Conservation (phyloP, 1,139 yeast species). For the Ashbya aceris region DNA sequence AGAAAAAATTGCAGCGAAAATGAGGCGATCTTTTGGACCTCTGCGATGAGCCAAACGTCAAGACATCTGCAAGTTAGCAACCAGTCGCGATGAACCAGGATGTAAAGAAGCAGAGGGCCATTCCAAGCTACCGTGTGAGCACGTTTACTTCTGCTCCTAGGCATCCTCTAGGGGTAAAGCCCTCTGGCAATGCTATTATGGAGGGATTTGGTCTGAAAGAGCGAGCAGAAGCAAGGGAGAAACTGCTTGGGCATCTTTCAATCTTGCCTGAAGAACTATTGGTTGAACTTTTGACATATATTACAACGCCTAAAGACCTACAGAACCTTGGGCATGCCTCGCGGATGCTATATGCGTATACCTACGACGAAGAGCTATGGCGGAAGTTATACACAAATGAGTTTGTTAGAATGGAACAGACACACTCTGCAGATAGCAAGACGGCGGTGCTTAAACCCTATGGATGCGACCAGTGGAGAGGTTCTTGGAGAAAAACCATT, state of each 20-base stretch:
- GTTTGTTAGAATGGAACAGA: constrained; percentile 13
- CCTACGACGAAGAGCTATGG: constrained; percentile 75
- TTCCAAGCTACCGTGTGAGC: constrained; percentile 15
- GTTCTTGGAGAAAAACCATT: constrained; percentile 68
- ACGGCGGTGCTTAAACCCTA: constrained; percentile 20
- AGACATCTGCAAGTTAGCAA: background rate
- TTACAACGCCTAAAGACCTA: constrained; percentile 41
- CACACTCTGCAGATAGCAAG: constrained; percentile 11
- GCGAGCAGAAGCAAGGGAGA: constrained; percentile 17
- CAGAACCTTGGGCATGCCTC: constrained; percentile 48
- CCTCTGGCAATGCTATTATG: constrained; percentile 50
- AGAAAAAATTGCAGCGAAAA: too few relatives aligned
- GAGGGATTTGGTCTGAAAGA: constrained; percentile 23
- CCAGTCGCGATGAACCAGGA: constrained; percentile 6
- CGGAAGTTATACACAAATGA: constrained; percentile 42
- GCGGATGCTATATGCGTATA: constrained; percentile 58
- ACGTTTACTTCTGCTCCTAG: constrained; percentile 26
- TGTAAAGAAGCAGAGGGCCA: constrained; percentile 7
- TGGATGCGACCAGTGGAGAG: constrained; percentile 45
- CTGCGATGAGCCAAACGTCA: too few relatives aligned
- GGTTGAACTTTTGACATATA: constrained; percentile 37
- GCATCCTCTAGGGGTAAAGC: constrained; percentile 71
- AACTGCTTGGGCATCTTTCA: constrained; percentile 46
- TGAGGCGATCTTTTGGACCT: too few relatives aligned
- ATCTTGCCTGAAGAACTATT: constrained; percentile 52